Evolutionary conservation across 371 early-diverging fungal genomes (phyloP).

Genomic region (Entomophthora muscae): DNA sequence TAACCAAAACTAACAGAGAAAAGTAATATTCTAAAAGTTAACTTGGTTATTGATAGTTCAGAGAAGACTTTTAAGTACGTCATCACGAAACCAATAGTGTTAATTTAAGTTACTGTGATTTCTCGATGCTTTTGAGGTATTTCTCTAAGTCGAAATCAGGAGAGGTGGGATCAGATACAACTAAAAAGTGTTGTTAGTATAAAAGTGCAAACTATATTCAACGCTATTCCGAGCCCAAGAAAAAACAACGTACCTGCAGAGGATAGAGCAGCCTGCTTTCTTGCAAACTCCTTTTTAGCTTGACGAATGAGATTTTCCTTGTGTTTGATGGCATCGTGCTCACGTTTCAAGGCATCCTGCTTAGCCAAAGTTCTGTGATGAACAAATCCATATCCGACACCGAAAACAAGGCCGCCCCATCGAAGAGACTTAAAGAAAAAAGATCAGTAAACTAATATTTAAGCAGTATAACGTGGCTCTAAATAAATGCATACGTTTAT

Average conservation of each 20-base stretch:
- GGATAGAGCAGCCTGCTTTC: background rate
- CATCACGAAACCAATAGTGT: no score
- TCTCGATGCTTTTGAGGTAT: conserved; percentile 1
- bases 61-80: no score
- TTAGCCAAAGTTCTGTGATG: background rate
- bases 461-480: background rate
- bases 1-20: no score
- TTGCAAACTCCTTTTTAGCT: conserved; percentile 5
- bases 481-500: background rate
- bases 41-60: no score
- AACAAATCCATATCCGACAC: conserved; percentile 1
- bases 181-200: background rate
- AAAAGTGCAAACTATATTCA: background rate
- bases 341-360: background rate
- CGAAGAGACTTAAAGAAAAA: conserved; percentile 2
- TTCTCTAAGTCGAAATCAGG: conserved; percentile 4
- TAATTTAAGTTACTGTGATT: conserved; percentile 1
- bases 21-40: no score
- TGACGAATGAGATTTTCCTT: conserved; percentile 3
- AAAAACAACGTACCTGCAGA: conserved; percentile 3
- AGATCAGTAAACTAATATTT: background rate
- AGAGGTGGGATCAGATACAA: background rate
- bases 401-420: conserved; percentile 6
- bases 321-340: background rate
- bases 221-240: no score